Percentiles rank a stretch among this genome's conserved stretches.
These are phyloP conservation scores for Clarireedia sp. DNA, from an alignment of 2,329 filamentous ascomycete genomes.

Conservation along the genomic window DNA sequence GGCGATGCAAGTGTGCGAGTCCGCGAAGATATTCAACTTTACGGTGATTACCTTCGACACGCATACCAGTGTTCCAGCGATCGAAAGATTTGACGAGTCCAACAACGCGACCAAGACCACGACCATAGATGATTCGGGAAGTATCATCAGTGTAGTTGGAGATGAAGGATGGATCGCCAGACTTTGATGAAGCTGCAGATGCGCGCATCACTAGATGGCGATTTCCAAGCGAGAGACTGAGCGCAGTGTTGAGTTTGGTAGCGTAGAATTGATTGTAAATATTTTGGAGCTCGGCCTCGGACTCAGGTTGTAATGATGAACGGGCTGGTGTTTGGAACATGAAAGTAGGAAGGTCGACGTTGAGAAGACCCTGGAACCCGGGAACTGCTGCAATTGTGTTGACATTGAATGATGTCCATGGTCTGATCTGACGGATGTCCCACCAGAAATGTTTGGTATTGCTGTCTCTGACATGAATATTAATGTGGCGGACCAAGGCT, in stretches of 20 bases:
- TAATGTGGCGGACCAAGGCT: conserved; percentile 71
- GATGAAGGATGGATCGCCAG: conserved; percentile 35
- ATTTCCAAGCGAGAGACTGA: conserved; percentile 64
- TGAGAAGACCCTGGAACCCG: conserved; percentile 64
- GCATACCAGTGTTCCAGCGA: conserved; percentile 93
- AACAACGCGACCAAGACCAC: conserved; percentile 56
- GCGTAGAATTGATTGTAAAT: conserved; percentile 74
- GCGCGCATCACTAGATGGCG: conserved; percentile 42
- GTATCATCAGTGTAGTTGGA: conserved; percentile 45
- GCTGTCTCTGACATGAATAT: conserved; percentile 57
- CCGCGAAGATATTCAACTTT: conserved; percentile 84
- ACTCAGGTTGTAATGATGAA: conserved; percentile 62
- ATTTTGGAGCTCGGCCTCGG: conserved; percentile 65
- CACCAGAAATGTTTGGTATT: conserved; percentile 87
- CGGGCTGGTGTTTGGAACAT: conserved; percentile 45
- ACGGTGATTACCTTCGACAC: conserved; percentile 73
- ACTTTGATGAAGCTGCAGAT: conserved; percentile 13
- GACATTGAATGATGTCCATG: conserved; percentile 75
- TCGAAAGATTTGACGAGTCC: conserved; percentile 89
- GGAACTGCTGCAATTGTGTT: conserved; percentile 64
- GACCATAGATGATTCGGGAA: conserved; percentile 39
- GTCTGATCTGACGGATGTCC: conserved; percentile 81
- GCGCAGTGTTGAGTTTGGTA: conserved; percentile 77
- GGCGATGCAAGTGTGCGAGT: conserved; percentile 76
- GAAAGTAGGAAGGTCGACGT: conserved; percentile 54